Evolutionary conservation across 2,329 filamentous ascomycete genomes (phyloP).

Genomic region (Alternaria consortialis): DNA sequence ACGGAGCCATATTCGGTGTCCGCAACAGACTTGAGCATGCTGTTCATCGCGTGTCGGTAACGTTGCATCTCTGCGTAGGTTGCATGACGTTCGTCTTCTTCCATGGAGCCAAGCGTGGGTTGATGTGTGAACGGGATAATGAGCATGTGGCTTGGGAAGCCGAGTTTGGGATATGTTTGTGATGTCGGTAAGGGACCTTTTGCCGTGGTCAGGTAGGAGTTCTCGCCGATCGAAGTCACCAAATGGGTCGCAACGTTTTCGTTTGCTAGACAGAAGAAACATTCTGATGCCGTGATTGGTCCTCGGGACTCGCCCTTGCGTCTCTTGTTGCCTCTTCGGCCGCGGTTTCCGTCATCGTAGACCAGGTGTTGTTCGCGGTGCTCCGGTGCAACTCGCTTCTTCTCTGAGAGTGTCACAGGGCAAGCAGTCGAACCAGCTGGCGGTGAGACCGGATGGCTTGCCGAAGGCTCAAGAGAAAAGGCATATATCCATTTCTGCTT

Average conservation of each 20-base stretch:
- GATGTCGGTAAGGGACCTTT: constrained; percentile 85
- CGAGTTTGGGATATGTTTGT: constrained; percentile 74
- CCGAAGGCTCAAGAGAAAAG: constrained; percentile 68
- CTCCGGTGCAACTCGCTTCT: constrained; percentile 64
- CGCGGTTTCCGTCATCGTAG: constrained; percentile 46
- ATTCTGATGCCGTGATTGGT: constrained; percentile 70
- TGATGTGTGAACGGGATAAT: constrained; percentile 89
- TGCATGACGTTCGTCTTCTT: constrained; percentile 63
- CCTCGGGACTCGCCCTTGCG: constrained; percentile 44
- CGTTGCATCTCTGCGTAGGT: constrained; percentile 83
- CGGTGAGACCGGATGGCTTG: constrained; percentile 67
- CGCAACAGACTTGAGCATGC: constrained; percentile 70
- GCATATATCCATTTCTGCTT: constrained; percentile 87
- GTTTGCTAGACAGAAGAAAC: constrained; percentile 96
- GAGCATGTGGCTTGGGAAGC: constrained; percentile 85
- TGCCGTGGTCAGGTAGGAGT: constrained; percentile 87
- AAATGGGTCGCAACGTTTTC: constrained; percentile 85
- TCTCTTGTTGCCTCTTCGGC: constrained; percentile 53
- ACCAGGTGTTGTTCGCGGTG: constrained; percentile 49
- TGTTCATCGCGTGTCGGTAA: constrained; percentile 79
- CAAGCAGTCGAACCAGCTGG: constrained; percentile 78
- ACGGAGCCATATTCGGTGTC: constrained; percentile 75
- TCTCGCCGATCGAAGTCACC: constrained; percentile 86
- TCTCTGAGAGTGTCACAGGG: constrained; percentile 68
- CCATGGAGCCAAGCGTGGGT: constrained; percentile 75